These are phyloP conservation scores for Lipomyces yamanashiensis DNA, from an alignment of 805 yeast species.

Conservation along the genomic window DNA sequence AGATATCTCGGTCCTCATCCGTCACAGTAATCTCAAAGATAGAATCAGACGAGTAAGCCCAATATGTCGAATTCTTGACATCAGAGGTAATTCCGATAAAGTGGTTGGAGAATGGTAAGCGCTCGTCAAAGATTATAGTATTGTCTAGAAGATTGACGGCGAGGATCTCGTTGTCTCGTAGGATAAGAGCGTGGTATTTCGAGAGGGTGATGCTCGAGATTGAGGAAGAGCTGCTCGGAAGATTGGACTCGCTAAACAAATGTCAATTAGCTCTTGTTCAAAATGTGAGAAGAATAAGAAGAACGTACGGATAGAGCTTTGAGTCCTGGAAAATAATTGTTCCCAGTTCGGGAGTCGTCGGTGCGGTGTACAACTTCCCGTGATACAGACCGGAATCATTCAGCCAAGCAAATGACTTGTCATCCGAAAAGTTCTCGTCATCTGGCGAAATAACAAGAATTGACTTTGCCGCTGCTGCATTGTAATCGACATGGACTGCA, in stretches of 20 bases:
- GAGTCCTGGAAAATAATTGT: constrained; percentile 44
- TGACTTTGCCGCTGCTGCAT: constrained; percentile 23
- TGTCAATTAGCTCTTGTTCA: neutral
- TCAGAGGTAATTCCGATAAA: constrained; percentile 59
- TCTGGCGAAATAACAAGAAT: constrained; percentile 31
- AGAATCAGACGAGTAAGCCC: constrained; percentile 68
- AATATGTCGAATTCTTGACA: constrained; percentile 59
- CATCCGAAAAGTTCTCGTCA: constrained; percentile 36
- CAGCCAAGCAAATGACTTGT: constrained; percentile 52
- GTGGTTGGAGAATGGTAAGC: constrained; percentile 47
- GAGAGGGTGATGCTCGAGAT: constrained; percentile 53
- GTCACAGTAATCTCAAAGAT: constrained; percentile 74
- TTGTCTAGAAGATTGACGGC: constrained; percentile 59
- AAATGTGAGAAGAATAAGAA: neutral
- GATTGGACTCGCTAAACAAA: constrained; percentile 27
- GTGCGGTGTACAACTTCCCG: constrained; percentile 45
- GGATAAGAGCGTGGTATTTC: constrained; percentile 57
- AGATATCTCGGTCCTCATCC: constrained; percentile 73
- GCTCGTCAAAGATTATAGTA: constrained; percentile 51
- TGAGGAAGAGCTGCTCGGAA: constrained; percentile 22
- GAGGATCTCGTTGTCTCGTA: constrained; percentile 53
- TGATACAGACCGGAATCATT: constrained; percentile 55
- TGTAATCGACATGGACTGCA: constrained; percentile 31
- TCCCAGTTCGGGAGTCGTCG: constrained; percentile 36
- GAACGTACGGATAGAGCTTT: constrained; percentile 43